Evolutionary conservation across 768 basidiomycete species (phyloP).

Genomic region (Mycena indigotica): DNA sequence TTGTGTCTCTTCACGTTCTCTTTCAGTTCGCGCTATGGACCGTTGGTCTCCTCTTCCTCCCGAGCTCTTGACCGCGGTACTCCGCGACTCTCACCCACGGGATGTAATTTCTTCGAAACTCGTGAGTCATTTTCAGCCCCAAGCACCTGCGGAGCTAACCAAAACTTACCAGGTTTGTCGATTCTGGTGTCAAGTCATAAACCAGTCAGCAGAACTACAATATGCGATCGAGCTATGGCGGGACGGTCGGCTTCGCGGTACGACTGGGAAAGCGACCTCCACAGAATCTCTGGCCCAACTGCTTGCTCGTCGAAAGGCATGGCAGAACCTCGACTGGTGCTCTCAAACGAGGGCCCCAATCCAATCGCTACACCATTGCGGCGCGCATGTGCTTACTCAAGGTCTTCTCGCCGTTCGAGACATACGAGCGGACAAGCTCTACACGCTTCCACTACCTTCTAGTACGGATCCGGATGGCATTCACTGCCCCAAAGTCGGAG

Average conservation of each 20-base stretch:
- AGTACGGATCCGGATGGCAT: not conserved
- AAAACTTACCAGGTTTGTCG: conserved; percentile 2
- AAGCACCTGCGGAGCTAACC: not conserved
- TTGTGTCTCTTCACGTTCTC: not conserved
- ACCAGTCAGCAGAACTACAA: conserved; percentile 4
- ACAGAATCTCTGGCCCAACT: conserved; percentile 3
- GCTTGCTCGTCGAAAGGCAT: conserved; percentile 1
- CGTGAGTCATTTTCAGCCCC: not conserved
- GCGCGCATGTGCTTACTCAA: conserved; percentile 7
- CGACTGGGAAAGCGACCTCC: not conserved
- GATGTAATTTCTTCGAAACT: not conserved
- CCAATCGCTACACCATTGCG: not conserved
- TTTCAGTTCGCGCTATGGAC: not conserved
- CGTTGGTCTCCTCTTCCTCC: not conserved
- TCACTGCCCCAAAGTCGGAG: not conserved
- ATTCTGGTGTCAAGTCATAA: not conserved
- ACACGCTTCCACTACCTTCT: not conserved
- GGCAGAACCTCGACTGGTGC: conserved; percentile 4
- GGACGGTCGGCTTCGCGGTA: conserved; percentile 3
- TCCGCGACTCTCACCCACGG: conserved; percentile 1
- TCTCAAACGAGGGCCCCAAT: not conserved
- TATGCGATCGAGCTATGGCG: conserved; percentile 10
- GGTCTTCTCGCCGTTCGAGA: conserved; percentile 3
- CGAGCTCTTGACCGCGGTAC: conserved; percentile 5
- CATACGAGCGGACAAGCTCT: not conserved